A percentile compares a stretch with the other conserved stretches of the same genome.
phyloP scores from a whole-genome alignment of 495 filamentous ascomycete genomes.

The Neurospora sp. region DNA sequence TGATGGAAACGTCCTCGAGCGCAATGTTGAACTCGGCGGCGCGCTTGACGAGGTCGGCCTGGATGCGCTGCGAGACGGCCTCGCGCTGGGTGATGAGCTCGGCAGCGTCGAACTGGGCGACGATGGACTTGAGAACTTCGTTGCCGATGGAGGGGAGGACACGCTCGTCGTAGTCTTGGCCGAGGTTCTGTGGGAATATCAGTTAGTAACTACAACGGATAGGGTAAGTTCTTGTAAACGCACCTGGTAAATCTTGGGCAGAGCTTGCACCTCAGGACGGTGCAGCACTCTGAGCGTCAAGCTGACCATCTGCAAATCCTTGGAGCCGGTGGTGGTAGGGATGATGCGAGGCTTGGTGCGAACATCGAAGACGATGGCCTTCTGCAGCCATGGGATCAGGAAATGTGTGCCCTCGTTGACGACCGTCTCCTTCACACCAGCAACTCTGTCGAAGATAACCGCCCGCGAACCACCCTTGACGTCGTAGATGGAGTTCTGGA shows the following conservation, averaged over 20 bases:
- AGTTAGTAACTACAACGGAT: too few relatives aligned
- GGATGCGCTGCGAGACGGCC: conserved; percentile 91
- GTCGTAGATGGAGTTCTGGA: conserved; percentile 83
- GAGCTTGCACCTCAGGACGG: conserved; percentile 79
- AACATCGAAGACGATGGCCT: conserved; percentile 93
- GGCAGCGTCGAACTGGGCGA: conserved; percentile 97
- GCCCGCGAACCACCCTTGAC: conserved; percentile 88
- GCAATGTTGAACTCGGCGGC: conserved; percentile 99
- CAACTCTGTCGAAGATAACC: conserved; percentile 94
- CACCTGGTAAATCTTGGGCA: conserved; percentile 99
- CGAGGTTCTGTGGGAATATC: conserved; percentile 47
- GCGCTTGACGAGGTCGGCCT: conserved; percentile 84
- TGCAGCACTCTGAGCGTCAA: conserved; percentile 93
- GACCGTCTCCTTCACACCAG: conserved; percentile 86
- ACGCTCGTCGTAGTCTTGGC: conserved; percentile 97
- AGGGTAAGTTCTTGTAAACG: conserved; percentile 7
- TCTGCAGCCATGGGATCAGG: conserved; percentile 90
- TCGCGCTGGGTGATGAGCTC: conserved; percentile 99
- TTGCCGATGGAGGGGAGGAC: conserved; percentile 99
- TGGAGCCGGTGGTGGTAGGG: conserved; percentile 94
- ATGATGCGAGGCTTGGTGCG: conserved; percentile 96
- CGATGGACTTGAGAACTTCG: conserved; percentile 98
- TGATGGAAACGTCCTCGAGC: conserved; percentile 97
- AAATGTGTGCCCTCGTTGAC: conserved; percentile 97
- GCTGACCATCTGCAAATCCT: conserved; percentile 99